Evolutionary conservation across 2,329 filamentous ascomycete species (phyloP), one percentile per base, ranked within the genome.

Genomic region (Talaromyces marneffei): DNA sequence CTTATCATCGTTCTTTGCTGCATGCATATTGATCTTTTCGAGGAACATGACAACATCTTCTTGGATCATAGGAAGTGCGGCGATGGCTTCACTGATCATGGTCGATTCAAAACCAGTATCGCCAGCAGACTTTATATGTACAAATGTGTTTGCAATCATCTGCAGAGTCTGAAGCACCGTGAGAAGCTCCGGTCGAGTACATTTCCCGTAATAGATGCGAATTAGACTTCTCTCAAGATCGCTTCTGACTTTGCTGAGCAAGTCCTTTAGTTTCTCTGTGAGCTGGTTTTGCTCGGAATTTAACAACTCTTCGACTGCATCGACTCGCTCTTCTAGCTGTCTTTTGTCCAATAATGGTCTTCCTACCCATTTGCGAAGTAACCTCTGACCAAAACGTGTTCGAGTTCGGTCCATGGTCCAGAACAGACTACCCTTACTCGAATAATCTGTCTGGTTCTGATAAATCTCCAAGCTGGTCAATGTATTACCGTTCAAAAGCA

Each of bases 401-500:
- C 88, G 84, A 0, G 94, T 97, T 68, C 94, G 91, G 76, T 99
- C 91, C 44, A 99, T 82, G 0, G 92, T 91, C 94, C 94, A 99
- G 74, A 97, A 92, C 4, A 99, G 80, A 72, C 92, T 97, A 2
- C 94, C 94, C 68, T 89, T 92, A 62, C 89, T 85, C 0, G 85
- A 84, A 68, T 92, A 85, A 70, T 97, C 92, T 0, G 93, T 97
- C 68, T 92, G 87, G 66, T 99, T 99, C 63, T 92, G 89, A 71
- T 97, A 99, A 1, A 99, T 91, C 72, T 99, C 94, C 12, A 99
- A 82, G 69, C 91, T 96, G 54, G 91, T 93, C 39, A 99, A 79
- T 0, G 93, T 97, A 59, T 96, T 99, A 48, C 93, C 94, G 71
- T 95, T 97, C 63, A 99, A 80, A 3, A 97, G 81, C 94, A 99